Evolutionary conservation across 208 protist species (phyloP).

Genomic region (Crithidia expoeki): DNA sequence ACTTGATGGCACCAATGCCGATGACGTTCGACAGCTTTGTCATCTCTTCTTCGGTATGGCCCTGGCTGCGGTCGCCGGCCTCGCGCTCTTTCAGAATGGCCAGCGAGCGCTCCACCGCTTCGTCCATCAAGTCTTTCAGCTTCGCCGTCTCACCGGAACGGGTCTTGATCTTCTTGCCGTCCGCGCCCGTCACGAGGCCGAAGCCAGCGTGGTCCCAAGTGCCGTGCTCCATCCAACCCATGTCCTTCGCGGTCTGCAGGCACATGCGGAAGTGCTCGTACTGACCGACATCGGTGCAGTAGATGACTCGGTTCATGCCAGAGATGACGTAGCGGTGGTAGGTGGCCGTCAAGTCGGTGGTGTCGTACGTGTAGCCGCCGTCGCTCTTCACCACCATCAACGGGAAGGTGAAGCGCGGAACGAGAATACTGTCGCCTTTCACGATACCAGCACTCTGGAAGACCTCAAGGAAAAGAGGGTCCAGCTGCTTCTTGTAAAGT

Average conservation of each 20-base stretch:
- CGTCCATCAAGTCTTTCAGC: conserved; percentile 96
- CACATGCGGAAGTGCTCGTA: conserved; percentile 94
- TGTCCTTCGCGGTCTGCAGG: conserved; percentile 85
- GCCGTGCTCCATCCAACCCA: conserved; percentile 85
- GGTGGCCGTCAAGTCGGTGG: conserved; percentile 92
- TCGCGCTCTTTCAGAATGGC: conserved; percentile 88
- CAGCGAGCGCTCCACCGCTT: conserved; percentile 88
- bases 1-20: conserved; percentile 96
- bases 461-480: conserved; percentile 76
- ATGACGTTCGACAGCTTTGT: conserved; percentile 86
- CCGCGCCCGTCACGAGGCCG: conserved; percentile 90
- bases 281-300: conserved; percentile 97
- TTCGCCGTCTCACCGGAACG: conserved; percentile 95
- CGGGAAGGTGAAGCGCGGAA: conserved; percentile 92
- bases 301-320: conserved; percentile 91
- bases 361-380: conserved; percentile 96
- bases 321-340: conserved; percentile 91
- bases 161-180: conserved; percentile 97
- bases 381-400: conserved; percentile 96
- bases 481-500: conserved; percentile 76
- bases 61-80: conserved; percentile 72
- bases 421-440: conserved; percentile 67
- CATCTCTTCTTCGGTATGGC: conserved; percentile 86
- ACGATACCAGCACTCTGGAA: conserved; percentile 76
- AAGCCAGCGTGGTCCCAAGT: conserved; percentile 95